A percentile compares a stretch with the other conserved stretches of the same genome.
Conservation (phyloP, 192 early-diverging fungal species). For the Entophlyctis luteolus region DNA sequence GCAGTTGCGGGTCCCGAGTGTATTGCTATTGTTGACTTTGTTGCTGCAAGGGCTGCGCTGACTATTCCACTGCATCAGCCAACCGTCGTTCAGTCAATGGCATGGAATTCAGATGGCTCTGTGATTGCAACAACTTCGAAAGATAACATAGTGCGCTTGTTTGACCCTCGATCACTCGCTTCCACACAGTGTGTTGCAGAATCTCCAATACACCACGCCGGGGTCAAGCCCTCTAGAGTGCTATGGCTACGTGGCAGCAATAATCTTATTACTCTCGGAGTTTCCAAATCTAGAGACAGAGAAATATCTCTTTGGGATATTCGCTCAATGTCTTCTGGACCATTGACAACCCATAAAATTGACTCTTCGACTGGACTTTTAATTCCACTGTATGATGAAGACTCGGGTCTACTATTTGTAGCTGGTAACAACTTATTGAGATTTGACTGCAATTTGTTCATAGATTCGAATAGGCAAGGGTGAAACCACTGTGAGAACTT, state of each 20-base stretch:
- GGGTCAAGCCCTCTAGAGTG: slow-evolving; percentile 61
- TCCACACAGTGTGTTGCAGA: neutral
- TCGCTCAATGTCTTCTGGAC: slow-evolving; percentile 54
- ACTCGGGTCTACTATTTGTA: slow-evolving; percentile 74
- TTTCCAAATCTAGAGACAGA: slow-evolving; percentile 46
- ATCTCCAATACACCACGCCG: slow-evolving; percentile 42
- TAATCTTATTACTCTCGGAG: slow-evolving; percentile 60
- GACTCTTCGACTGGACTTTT: slow-evolving; percentile 70
- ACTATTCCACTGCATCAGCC: neutral
- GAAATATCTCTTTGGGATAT: slow-evolving; percentile 77
- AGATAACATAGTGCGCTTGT: slow-evolving; percentile 56
- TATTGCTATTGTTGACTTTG: neutral
- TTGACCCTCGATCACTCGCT: slow-evolving; percentile 49
- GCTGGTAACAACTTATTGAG: neutral
- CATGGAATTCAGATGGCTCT: slow-evolving; percentile 61
- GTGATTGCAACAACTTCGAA: slow-evolving; percentile 50
- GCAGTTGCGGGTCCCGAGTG: neutral
- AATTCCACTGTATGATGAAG: slow-evolving; percentile 73
- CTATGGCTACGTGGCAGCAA: slow-evolving; percentile 68
- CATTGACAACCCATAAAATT: slow-evolving; percentile 51
- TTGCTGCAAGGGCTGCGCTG: neutral
- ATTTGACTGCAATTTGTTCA: neutral
- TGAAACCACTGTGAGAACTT: slow-evolving; percentile 65
- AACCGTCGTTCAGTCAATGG: slow-evolving; percentile 42
- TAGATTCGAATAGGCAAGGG: slow-evolving; percentile 50